phyloP scores from a whole-genome alignment of 1,284 basidiomycete species.

The Ganoderma lucidum region DNA sequence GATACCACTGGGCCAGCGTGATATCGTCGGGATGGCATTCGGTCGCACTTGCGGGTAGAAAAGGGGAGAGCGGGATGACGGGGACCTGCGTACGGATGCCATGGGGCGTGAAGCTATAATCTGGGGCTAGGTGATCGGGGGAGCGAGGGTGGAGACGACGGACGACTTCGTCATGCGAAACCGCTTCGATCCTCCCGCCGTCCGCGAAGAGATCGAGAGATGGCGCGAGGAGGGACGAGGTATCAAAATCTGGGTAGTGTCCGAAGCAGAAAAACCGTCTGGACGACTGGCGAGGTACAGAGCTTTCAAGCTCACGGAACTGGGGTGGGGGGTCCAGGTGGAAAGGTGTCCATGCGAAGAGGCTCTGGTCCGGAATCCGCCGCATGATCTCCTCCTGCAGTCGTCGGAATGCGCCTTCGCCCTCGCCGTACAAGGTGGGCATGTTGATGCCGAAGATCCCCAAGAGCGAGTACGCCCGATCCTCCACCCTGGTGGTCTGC shows the following conservation, averaged over 20 bases:
- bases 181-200: not conserved
- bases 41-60: not conserved
- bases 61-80: not conserved
- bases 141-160: not conserved
- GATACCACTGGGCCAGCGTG: not conserved
- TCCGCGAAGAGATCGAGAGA: not conserved
- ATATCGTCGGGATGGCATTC: not conserved
- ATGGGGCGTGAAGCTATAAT: not conserved
- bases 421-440: constrained; percentile 21
- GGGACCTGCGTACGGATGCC: constrained; percentile 3
- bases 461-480: constrained; percentile 19
- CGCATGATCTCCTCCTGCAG: constrained; percentile 22
- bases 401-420: constrained; percentile 12
- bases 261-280: not conserved
- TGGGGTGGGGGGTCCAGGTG: not conserved
- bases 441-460: constrained; percentile 20
- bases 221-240: not conserved
- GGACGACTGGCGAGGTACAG: not conserved
- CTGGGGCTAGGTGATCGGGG: not conserved
- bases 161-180: constrained; percentile 5
- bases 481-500: constrained; percentile 17
- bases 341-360: constrained; percentile 18
- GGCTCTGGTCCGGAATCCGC: constrained; percentile 16
- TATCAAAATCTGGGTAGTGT: not conserved
- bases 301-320: not conserved